A percentile compares a stretch with the other conserved stretches of the same genome.
phyloP scores from a whole-genome alignment of 1,139 yeast species.

The Candida albicans region DNA sequence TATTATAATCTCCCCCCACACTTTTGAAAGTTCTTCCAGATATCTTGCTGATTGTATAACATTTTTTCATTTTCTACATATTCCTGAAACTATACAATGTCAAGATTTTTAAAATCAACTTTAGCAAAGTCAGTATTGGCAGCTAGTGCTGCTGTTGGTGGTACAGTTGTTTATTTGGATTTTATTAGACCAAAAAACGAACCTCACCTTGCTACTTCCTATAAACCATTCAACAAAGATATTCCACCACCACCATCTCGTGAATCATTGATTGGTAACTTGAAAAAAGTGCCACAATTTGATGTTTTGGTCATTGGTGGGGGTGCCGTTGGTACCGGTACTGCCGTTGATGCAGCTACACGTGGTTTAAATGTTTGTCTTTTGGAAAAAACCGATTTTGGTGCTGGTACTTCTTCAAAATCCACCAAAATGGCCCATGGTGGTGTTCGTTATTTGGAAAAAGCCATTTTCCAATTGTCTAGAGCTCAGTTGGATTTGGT shows the following conservation, averaged over 20 bases:
- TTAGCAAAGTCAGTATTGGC: conserved; percentile 36
- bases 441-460: conserved; percentile 93
- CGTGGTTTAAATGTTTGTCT: conserved; percentile 89
- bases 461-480: conserved; percentile 88
- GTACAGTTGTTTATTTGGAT: conserved; percentile 43
- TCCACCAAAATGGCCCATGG: conserved; percentile 99
- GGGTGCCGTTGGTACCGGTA: conserved; percentile 95
- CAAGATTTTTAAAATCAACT: conserved; percentile 18
- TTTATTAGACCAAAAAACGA: conserved; percentile 41
- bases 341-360: conserved; percentile 88
- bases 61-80: neutral
- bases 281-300: conserved; percentile 49
- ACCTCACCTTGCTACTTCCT: conserved; percentile 30
- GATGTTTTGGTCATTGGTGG: conserved; percentile 90
- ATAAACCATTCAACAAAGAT: conserved; percentile 38
- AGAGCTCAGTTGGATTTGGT: conserved; percentile 91
- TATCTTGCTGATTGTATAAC: neutral
- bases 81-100: conserved; percentile 13
- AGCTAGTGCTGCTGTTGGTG: conserved; percentile 37
- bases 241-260: conserved; percentile 40
- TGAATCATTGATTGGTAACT: conserved; percentile 31
- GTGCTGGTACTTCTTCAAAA: conserved; percentile 89
- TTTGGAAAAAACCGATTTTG: conserved; percentile 85
- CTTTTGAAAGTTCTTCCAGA: no score
- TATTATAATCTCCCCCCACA: no score